Evolutionary conservation across 345 rosid species (phyloP).

Genomic region (Hibiscus syriacus): DNA sequence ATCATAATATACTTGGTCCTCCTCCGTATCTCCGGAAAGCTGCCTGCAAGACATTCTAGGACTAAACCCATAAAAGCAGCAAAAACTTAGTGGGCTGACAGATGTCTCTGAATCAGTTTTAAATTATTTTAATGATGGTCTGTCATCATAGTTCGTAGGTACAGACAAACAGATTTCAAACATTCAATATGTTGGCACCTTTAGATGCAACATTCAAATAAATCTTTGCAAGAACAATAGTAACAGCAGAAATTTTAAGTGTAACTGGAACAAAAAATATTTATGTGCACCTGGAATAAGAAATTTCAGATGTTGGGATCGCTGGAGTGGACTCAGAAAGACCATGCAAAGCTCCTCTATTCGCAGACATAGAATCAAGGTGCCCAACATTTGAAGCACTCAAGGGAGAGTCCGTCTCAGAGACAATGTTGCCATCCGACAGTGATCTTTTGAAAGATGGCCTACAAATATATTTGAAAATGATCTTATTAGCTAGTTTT

Average conservation of each 20-base stretch:
- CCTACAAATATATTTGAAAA: conserved; percentile 28
- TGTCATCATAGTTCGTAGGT: not conserved
- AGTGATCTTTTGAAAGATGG: conserved; percentile 61
- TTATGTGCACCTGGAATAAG: conserved; percentile 45
- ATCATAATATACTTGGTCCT: conserved; percentile 33
- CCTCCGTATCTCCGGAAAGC: conserved; percentile 33
- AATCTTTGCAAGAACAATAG: not conserved
- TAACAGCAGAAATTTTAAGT: not conserved
- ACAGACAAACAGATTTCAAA: not conserved
- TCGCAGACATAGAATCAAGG: conserved; percentile 27
- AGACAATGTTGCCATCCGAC: conserved; percentile 69
- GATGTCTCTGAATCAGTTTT: not conserved
- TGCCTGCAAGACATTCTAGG: conserved; percentile 26
- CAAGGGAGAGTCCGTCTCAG: conserved; percentile 34
- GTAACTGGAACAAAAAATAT: not conserved
- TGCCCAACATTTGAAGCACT: conserved; percentile 26
- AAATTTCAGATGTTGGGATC: conserved; percentile 42
- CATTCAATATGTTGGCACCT: not conserved
- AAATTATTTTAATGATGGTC: not conserved
- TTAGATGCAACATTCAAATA: not conserved
- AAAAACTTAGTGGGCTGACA: conserved; percentile 5
- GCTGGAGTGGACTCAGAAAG: conserved; percentile 64
- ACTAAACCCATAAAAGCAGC: conserved; percentile 33
- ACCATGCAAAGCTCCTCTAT: conserved; percentile 28
- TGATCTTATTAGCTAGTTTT: conserved; percentile 8